Evolutionary conservation across 2,329 filamentous ascomycete species (phyloP), one percentile per base, ranked within the genome.

Genomic region (Colletotrichum sp.): DNA sequence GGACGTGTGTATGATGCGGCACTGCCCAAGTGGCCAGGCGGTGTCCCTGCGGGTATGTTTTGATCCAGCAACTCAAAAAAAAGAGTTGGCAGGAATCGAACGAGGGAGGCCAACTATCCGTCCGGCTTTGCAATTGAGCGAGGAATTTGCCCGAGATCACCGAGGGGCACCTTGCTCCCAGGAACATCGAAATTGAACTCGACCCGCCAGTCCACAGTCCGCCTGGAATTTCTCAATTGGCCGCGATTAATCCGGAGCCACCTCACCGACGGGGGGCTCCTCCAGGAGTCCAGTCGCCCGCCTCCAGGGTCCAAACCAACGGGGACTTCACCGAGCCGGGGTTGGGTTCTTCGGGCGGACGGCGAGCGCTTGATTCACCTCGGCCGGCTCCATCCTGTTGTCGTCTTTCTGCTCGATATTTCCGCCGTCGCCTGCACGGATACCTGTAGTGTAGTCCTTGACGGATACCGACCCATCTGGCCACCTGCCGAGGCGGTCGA

Each of bases 101-200:
- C n/a, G 12, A 52, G 30, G 55, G 55, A 60, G 34, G 56, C 32
- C 30, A 56, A 67, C 43, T 43, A 18, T 16, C 25, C 22, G 13
- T 22, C n/a, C 28, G 10, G 28, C 8, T 32, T n/a, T 67, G 34
- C 27, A 48, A 56, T 58, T 66, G 48, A 61, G 72, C 72, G 61
- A 71, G 55, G 61, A 66, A 71, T 75, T 75, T 71, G 72, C 64
- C 72, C 72, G 61, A 74, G 61, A 71, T 39, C 43, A 66, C 67
- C 72, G 72, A 66, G 36, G 52, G 55, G 60, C 67, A 61, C 67
- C 72, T 71, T 43, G 72, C 52, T 43, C 39, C 22, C 55, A 43
- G 58, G 61, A 55, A 39, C 30, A 52, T 16, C 13, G 25, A 71
- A 62, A 70, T 58, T 48, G 58, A 52, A 30, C 4, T 25, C 5